Evolutionary conservation across 306 rosid genomes (phyloP), one percentile per base, ranked within the genome.

Genomic region (Urtica urens): DNA sequence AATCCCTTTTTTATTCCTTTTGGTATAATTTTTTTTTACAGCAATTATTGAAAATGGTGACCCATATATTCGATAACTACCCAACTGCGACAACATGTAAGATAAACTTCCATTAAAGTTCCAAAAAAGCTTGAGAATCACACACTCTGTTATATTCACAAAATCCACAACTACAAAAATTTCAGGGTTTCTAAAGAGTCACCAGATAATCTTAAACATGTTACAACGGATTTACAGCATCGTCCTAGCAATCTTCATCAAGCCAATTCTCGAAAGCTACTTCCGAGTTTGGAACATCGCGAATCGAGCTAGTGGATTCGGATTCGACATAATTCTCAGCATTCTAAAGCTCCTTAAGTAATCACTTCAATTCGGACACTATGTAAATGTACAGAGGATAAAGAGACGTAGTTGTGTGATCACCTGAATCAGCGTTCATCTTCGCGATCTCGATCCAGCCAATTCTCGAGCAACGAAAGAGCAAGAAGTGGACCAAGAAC

Each of bases 121-220:
- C 25, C 37, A 13, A 8, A 48, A n/a, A 27, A 44, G 41, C 26
- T 56, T 18, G 55, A 40, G 41, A 12, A 39, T 18, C 41, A 16
- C 18, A 50, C 15, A 33, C 53, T 30, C 46, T 23, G 9, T 58
- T 3, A 14, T 31, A 53, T 23, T 42, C 37, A 28, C 38, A 6
- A 28, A 35, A 29, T 13, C 18, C 24, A 2, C 23, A 29, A 21
- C 15, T 27, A 44, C 34, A 25, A 0, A 46, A 49, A 27, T 29
- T 72, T 68, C 83, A 88, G 93, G 94, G 94, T 72, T 88, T 64
- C 69, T 78, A 57, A 67, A 24, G 27, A 71, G 77, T 41, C 74
- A 76, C 48, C 78, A 72, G 39, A 46, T 18, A 30, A 53, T 69
- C 40, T 49, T 73, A 46, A 57, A 35, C 22, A 66, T 85, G 85